Evolutionary conservation across 2,329 filamentous ascomycete species (phyloP), one percentile per base, ranked within the genome.

Genomic region (Drechslera avenae): DNA sequence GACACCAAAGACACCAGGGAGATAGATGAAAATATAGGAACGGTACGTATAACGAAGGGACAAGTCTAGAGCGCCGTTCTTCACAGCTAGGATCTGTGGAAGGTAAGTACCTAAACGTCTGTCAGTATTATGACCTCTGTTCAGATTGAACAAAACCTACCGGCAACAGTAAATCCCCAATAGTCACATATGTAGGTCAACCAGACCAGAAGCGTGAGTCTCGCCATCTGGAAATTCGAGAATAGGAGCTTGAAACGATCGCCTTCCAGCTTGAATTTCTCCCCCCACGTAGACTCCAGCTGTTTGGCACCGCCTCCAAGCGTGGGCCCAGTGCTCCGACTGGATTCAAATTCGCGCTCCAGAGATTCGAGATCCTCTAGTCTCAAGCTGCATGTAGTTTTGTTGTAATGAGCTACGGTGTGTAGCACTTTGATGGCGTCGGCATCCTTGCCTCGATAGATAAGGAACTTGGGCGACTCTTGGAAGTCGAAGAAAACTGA

Each of bases 381-480:
- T 1, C 70, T 68, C 18, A 78, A 42, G 5, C 57, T 59, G 46
- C 72, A 75, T 1, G 64, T 54, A 10, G 57, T 64, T 34, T 67
- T 68, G 61, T 79, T 79, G 62, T 74, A 71, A 32, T 73, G 69
- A 4, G 77, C 74, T n/a, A 79, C 73, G 28, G 75, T 65, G 18
- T 77, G 63, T 12, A 79, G 63, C 1, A 78, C 76, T 21, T 66
- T 63, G 36, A 85, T 76, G 0, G 84, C 77, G 50, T 80, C 73
- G 2, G 71, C 77, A 41, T 86, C 83, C 18, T 76, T 67, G 8
- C 82, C 82, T 10, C 76, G 72, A 34, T 78, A 79, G 6, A 86
- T 71, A 5, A 83, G 74, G 57, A 82, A 86, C 60, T 86, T 86
- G 0, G 83, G 83, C 2, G 82, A 84, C 59, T 86, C 83, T 52